Evolutionary conservation across 345 rosid genomes (phyloP), one percentile per base, ranked within the genome.

Genomic region (Triadica sebifera): DNA sequence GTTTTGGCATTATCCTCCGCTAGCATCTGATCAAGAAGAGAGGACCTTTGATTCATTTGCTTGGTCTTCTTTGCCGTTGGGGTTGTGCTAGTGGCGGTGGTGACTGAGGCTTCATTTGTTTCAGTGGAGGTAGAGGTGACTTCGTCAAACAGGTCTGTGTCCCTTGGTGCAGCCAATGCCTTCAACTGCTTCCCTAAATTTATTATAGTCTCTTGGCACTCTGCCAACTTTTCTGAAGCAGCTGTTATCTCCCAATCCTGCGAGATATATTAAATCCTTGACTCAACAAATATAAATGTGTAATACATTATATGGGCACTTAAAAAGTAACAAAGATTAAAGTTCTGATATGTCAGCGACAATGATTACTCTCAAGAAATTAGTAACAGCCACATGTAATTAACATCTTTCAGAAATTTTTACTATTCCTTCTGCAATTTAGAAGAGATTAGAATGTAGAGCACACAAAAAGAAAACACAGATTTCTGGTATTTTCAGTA

Each of bases 161-260:
- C 92, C 53, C 81, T 86, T 8, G 94, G 85, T 73, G 89, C 52
- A 73, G 96, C 87, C 84, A 95, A 78, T 69, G 91, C 93, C 80
- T 88, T 91, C 64, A 92, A 81, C 82, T 95, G 99, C 82, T 95
- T 95, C 70, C 98, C 98, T 5, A 95, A 77, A 82, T 90, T 89
- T 65, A 89, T 77, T 62, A 95, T 93, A 15, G 97, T 90, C 78
- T 91, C 96, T 81, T 93, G 98, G 83, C 97, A 95, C 82, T 95
- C 98, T 0, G 97, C 98, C 75, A 95, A 81, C 85, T 90, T 95
- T 67, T 92, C 93, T 67, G 99, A 89, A 80, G 99, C 99, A 74
- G 93, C 93, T 55, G 93, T 72, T 75, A 91, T 88, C 86, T 93
- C 98, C 90, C 86, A 77, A 47, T 90, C 89, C 99, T 95, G 89